These are phyloP conservation scores for Wickerhamomyces sydowiorum DNA, from an alignment of 805 yeast genomes.

Conservation along the genomic window DNA sequence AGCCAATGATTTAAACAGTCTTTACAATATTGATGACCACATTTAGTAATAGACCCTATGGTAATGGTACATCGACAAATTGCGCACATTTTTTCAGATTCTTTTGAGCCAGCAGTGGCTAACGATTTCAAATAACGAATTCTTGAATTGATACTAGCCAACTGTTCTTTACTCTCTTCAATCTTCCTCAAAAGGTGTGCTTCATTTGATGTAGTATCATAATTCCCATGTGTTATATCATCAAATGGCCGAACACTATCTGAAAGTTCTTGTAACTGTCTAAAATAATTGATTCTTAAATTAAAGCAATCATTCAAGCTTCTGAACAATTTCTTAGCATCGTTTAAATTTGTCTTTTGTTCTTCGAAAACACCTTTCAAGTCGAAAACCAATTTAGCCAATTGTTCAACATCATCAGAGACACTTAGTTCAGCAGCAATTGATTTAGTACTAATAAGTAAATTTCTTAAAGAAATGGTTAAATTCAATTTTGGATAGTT, in stretches of 20 bases:
- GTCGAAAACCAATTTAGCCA: slow-evolving; percentile 7
- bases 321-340: slow-evolving; percentile 37
- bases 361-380: slow-evolving; percentile 26
- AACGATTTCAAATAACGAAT: slow-evolving; percentile 45
- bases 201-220: background rate
- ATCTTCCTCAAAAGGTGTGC: slow-evolving; percentile 2
- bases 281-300: slow-evolving; percentile 74
- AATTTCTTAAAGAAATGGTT: slow-evolving; percentile 3
- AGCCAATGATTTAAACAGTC: slow-evolving; percentile 80
- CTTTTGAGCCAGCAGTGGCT: slow-evolving; percentile 22
- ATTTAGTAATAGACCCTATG: slow-evolving; percentile 75
- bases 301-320: slow-evolving; percentile 65
- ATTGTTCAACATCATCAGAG: slow-evolving; percentile 2
- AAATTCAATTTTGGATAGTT: slow-evolving; percentile 4
- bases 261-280: slow-evolving; percentile 78
- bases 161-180: slow-evolving; percentile 12
- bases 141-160: slow-evolving; percentile 32
- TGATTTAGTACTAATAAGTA: slow-evolving; percentile 12
- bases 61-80: slow-evolving; percentile 72
- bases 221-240: slow-evolving; percentile 21
- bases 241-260: slow-evolving; percentile 64
- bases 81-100: slow-evolving; percentile 46
- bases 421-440: slow-evolving; percentile 1
- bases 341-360: slow-evolving; percentile 24
- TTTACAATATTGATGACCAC: slow-evolving; percentile 90